A percentile compares a stretch with the other conserved stretches of the same genome.
Conservation (phyloP, 1,284 basidiomycete genomes). For the Marasmius tenuissimus region DNA sequence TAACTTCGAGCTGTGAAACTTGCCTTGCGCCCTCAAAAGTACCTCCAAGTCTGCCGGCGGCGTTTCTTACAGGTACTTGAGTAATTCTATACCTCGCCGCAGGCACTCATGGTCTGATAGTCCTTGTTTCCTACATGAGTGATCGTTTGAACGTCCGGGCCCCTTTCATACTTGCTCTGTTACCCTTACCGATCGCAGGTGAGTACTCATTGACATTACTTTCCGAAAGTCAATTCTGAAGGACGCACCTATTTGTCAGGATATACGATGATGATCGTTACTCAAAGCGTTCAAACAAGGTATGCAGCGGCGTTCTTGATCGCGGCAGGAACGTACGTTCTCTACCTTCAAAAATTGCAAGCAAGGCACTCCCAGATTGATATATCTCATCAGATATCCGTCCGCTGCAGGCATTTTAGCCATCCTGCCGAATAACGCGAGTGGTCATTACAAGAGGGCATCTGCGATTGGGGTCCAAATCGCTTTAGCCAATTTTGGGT, state of each 20-base stretch:
- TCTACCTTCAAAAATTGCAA: not conserved
- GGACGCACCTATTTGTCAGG: slow-evolving; percentile 28
- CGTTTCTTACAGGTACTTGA: slow-evolving; percentile 46
- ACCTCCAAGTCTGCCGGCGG: slow-evolving; percentile 59
- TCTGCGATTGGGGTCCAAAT: slow-evolving; percentile 56
- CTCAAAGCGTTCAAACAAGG: slow-evolving; percentile 42
- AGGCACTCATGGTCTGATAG: slow-evolving; percentile 19
- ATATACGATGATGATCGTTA: slow-evolving; percentile 55
- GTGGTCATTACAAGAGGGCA: slow-evolving; percentile 63
- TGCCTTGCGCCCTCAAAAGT: slow-evolving; percentile 29
- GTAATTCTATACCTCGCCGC: not conserved
- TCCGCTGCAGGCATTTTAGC: slow-evolving; percentile 56
- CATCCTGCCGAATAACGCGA: slow-evolving; percentile 59
- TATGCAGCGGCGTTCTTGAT: slow-evolving; percentile 58
- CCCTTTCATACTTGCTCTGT: slow-evolving; percentile 56
- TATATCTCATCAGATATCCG: slow-evolving; percentile 41
- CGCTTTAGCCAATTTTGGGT: slow-evolving; percentile 55
- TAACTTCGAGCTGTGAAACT: not conserved
- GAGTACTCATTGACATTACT: slow-evolving; percentile 9
- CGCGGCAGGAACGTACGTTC: slow-evolving; percentile 52
- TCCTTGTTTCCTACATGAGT: slow-evolving; percentile 49
- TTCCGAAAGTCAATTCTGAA: not conserved
- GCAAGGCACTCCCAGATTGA: not conserved
- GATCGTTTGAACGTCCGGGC: slow-evolving; percentile 57
- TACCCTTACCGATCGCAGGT: slow-evolving; percentile 55